phyloP scores from a whole-genome alignment of 2,329 filamentous ascomycete genomes.

The Colletotrichum cuscutae region DNA sequence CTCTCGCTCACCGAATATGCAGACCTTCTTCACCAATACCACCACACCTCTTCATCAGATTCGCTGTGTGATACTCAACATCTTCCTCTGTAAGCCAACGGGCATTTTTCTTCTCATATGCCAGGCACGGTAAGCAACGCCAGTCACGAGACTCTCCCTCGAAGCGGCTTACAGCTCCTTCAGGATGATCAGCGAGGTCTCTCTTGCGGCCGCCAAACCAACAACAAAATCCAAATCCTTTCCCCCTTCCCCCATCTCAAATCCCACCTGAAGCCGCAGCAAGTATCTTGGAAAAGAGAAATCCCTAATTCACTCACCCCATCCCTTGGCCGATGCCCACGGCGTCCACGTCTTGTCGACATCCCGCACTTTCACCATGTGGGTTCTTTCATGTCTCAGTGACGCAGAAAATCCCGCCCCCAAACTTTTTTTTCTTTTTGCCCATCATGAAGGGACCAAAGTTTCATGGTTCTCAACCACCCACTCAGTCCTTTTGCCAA shows the following conservation, averaged over 20 bases:
- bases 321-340: conserved; percentile 7
- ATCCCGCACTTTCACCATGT: not conserved
- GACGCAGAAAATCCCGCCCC: not conserved
- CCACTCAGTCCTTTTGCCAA: too few relatives aligned
- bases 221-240: not conserved
- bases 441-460: not conserved
- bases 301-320: not conserved
- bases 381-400: not conserved
- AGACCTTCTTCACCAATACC: conserved; percentile 16
- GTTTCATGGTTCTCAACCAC: not conserved
- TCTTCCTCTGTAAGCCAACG: not conserved
- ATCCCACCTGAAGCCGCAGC: not conserved
- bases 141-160: not conserved
- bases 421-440: not conserved
- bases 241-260: not conserved
- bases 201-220: not conserved
- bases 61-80: not conserved
- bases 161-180: not conserved
- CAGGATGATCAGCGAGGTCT: not conserved
- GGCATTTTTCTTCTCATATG: not conserved
- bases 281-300: not conserved
- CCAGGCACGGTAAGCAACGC: not conserved
- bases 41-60: conserved; percentile 1
- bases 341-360: not conserved
- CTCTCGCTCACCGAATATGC: not conserved